Base-by-base conservation (phyloP, 1,284 basidiomycete species). In the Cutaneotrichosporon dermatis region DNA sequence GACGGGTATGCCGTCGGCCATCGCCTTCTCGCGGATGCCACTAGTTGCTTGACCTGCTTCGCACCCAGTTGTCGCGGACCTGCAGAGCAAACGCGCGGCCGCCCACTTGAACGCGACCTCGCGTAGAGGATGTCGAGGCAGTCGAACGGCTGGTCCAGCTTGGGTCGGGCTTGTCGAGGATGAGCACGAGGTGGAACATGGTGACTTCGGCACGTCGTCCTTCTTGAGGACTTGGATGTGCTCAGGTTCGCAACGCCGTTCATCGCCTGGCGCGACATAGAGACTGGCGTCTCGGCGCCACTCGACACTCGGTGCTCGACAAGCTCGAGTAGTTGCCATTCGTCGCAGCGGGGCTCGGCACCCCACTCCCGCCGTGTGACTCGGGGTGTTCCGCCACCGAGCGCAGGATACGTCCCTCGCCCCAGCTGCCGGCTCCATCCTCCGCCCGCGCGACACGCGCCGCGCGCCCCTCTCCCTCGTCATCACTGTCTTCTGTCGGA, bases 71-170 rank as follows among this genome's bases (percentile, higher is more conserved):
- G 37, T 86, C 85, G 60, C 87, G 76, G 7, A 92, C 87, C 78
- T 96, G 90, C 67, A 92, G 87, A 70, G 90, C 88, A 64, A 86
- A 92, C 10, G 95, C 4, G 92, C 90, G 2, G 92, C 93, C 2
- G 92, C 90, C 63, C 92, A 81, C 7, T 88, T 87, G 78, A 94
- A 91, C 0, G 88, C 87, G 51, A 94, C 84, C 69, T 93, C 90
- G 63, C 90, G 85, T 96, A 96, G 2, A 74, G 61, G 54, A 74
- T 69, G 72, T 93, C 88, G 67, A 90, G 88, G 48, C 69, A 52
- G n/a, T 59, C 64, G 88, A n/a, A 86, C 85, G 13, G 85, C 84
- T 15, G 88, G 4, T 58, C 56, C 3, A 57, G 52, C 44, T 77
- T 74, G 4, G 91, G 76, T 96, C 92, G 0, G 92, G 92, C 37